Base-by-base conservation (phyloP, 2,329 filamentous ascomycete species). In the Xylariaceae sp. region DNA sequence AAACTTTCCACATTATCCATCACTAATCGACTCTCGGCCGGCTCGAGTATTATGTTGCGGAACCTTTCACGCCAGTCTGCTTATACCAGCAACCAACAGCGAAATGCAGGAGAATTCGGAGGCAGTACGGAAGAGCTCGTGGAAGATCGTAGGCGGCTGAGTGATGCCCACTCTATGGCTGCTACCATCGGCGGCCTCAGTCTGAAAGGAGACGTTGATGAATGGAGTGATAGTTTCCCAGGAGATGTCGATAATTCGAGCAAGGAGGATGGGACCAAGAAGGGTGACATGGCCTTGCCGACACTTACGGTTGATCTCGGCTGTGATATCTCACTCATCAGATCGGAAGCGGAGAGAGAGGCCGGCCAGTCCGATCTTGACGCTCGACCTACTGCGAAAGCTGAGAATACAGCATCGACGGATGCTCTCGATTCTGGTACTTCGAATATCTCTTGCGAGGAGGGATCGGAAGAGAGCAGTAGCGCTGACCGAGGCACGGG, bases 121-220 rank as follows among this genome's bases (percentile, higher is more conserved):
- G 61, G 63, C 31, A 74, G 69, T 50, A 58, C 57, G 0, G 75
- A 80, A 37, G 67, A 69, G 17, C 51, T 76, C 18, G 59, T 74
- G 15, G 54, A 62, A 33, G 50, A 51, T 12, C 42, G 49, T 29
- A 57, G 46, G 24, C 52, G 57, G 33, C 63, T 67, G 19, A 70
- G 40, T 32, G 43, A 74, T 33, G 58, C 59, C 29, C 69, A 68
- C 27, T 82, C 78, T 1, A 51, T 82, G 19, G 72, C 69, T 18
- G 78, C 75, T 5, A 81, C 76, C 0, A 52, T 80, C 41, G 78
- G 81, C 43, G 66, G 68, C 6, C 62, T 73, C 45, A 75, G 71
- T 49, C 50, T 62, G 6, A 63, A 64, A 23, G 70, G 58, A 3
- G 64, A 64, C 16, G 58, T 57, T 11, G 61, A 60, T 6, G 47